Percentiles rank a stretch among this genome's conserved stretches.
phyloP scores from a whole-genome alignment of 768 basidiomycete genomes.

The Kondoa subrosea region DNA sequence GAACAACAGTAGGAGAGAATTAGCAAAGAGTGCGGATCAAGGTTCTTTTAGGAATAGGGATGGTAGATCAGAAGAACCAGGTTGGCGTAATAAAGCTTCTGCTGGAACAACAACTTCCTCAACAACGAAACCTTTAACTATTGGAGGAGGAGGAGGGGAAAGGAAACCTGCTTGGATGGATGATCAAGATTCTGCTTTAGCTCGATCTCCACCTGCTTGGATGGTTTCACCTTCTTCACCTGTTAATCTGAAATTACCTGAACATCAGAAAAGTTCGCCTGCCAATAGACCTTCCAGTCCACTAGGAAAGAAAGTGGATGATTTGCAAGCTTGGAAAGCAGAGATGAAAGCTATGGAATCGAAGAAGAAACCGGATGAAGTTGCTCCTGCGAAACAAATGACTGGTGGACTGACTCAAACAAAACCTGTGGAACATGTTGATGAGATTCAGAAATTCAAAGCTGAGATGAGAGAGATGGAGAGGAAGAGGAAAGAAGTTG shows the following conservation, averaged over 20 bases:
- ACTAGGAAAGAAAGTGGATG: neutral
- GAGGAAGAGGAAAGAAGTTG: constrained; percentile 6
- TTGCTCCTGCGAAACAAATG: neutral
- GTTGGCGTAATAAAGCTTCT: neutral
- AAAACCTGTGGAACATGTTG: constrained; percentile 9
- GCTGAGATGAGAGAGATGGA: constrained; percentile 20
- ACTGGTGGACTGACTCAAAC: neutral
- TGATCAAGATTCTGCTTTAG: neutral
- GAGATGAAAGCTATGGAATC: neutral
- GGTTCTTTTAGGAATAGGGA: neutral
- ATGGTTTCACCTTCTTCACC: no score
- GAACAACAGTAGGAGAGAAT: neutral
- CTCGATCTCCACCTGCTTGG: neutral
- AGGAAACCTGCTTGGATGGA: constrained; percentile 9
- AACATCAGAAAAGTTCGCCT: neutral
- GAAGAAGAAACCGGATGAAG: neutral
- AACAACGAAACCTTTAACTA: no score
- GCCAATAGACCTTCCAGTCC: neutral
- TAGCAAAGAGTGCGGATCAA: neutral
- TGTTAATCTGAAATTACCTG: no score
- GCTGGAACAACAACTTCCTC: neutral
- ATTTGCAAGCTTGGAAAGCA: neutral
- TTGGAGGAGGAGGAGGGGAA: neutral
- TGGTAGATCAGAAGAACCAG: neutral
- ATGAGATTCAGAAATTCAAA: constrained; percentile 18